Evolutionary conservation across 352 stramenopile species (phyloP).

Genomic region (Phytopythium chamaehyphon): DNA sequence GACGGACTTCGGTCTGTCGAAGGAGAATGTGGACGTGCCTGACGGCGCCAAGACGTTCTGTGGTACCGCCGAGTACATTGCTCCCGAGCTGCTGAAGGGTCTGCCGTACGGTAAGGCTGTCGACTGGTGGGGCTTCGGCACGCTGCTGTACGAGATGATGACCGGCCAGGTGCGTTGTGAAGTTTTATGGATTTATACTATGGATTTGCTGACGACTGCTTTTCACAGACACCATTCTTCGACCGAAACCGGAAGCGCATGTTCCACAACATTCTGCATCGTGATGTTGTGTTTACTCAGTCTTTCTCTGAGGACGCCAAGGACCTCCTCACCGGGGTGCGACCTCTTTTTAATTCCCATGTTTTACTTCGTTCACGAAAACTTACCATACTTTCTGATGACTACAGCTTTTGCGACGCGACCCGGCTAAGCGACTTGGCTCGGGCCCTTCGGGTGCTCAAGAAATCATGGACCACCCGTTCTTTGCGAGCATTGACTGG

Average conservation of each 20-base stretch:
- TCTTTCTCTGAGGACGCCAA: slow-evolving; percentile 88
- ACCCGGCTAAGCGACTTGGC: slow-evolving; percentile 79
- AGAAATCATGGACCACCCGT: slow-evolving; percentile 89
- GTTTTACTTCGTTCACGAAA: background rate
- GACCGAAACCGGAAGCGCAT: slow-evolving; percentile 94
- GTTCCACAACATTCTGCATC: slow-evolving; percentile 93
- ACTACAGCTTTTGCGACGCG: slow-evolving; percentile 63
- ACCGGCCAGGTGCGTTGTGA: slow-evolving; percentile 49
- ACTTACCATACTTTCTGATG: slow-evolving; percentile 1
- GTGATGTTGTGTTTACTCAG: slow-evolving; percentile 82
- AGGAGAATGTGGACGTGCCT: slow-evolving; percentile 87
- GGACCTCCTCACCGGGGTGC: slow-evolving; percentile 65
- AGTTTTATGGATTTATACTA: background rate
- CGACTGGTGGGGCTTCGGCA: slow-evolving; percentile 94
- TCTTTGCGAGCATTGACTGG: slow-evolving; percentile 86
- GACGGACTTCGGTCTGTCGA: slow-evolving; percentile 92
- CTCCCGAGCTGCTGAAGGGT: slow-evolving; percentile 87
- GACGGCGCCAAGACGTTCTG: slow-evolving; percentile 91
- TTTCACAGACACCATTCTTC: slow-evolving; percentile 90
- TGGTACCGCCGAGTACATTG: slow-evolving; percentile 92
- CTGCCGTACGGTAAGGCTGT: slow-evolving; percentile 88
- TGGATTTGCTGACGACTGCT: too few relatives aligned
- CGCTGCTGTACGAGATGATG: slow-evolving; percentile 95
- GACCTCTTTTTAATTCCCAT: slow-evolving; percentile 6
- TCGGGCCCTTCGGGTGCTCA: slow-evolving; percentile 78